Percentiles rank a stretch among this genome's conserved stretches.
Conservation (phyloP, 768 basidiomycete genomes). For the Russula earlei region DNA sequence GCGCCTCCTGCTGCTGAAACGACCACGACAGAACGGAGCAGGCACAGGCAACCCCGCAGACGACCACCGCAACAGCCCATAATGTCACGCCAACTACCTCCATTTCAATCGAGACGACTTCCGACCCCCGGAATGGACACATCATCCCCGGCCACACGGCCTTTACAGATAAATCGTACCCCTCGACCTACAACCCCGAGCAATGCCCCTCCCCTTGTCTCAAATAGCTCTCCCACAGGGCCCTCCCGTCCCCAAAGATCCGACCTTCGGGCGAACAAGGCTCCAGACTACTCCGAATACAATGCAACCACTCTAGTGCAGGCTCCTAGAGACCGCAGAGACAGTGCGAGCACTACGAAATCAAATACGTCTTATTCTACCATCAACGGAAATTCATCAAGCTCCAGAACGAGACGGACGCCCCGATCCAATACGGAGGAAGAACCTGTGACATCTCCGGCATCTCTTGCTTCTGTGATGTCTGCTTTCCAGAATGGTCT, state of each 20-base stretch:
- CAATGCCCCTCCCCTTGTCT: constrained; percentile 14
- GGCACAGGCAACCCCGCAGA: no score
- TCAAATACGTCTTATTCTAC: constrained; percentile 16
- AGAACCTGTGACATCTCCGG: constrained; percentile 10
- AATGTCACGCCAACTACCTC: constrained; percentile 14
- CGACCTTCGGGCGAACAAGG: constrained; percentile 10
- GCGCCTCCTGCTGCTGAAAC: background rate
- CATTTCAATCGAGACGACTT: constrained; percentile 11
- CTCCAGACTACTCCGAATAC: constrained; percentile 4
- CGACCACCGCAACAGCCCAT: background rate
- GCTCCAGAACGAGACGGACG: constrained; percentile 4
- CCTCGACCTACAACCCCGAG: constrained; percentile 20
- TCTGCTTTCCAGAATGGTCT: constrained; percentile 62
- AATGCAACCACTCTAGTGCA: background rate
- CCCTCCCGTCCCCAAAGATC: constrained; percentile 20
- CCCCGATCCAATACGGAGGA: constrained; percentile 12
- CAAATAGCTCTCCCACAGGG: constrained; percentile 15
- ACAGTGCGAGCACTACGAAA: constrained; percentile 17
- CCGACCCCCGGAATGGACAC: background rate
- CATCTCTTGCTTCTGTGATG: constrained; percentile 37
- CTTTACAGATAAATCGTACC: constrained; percentile 19
- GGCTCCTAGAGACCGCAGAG: constrained; percentile 12
- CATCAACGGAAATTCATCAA: constrained; percentile 14
- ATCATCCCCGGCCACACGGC: constrained; percentile 7
- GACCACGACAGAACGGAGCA: no score